Conservation (phyloP, 1,284 basidiomycete species). For the Exobasidium rhododendri region DNA sequence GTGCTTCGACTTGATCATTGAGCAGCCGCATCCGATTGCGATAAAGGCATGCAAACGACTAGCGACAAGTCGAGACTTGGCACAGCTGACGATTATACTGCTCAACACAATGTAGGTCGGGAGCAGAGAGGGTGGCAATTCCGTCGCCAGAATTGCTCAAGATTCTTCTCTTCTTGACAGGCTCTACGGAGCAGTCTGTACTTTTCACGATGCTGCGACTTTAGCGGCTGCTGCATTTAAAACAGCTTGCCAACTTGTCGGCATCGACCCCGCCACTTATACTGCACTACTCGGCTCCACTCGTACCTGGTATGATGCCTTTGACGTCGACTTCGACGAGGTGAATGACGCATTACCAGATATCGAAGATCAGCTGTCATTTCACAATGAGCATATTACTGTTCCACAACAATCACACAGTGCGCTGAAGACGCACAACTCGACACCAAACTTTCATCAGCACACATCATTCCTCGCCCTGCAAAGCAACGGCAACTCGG, state of each 20-base stretch:
- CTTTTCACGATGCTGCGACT: slow-evolving; percentile 47
- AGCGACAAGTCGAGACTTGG: slow-evolving; percentile 25
- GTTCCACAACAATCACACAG: neutral
- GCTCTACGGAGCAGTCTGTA: slow-evolving; percentile 35
- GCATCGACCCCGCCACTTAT: slow-evolving; percentile 29
- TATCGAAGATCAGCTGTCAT: slow-evolving; percentile 34
- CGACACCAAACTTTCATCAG: neutral
- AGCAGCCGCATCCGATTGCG: slow-evolving; percentile 66
- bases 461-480: neutral
- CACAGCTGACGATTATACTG: slow-evolving; percentile 17
- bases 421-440: neutral
- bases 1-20: slow-evolving; percentile 84
- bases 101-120: neutral
- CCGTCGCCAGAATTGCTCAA: too few relatives aligned
- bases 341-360: slow-evolving; percentile 29
- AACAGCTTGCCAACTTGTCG: slow-evolving; percentile 32
- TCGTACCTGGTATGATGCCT: slow-evolving; percentile 36
- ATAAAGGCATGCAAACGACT: slow-evolving; percentile 38
- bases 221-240: slow-evolving; percentile 46
- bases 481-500: too few relatives aligned
- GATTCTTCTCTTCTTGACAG: neutral
- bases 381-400: slow-evolving; percentile 4
- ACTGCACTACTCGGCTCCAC: slow-evolving; percentile 12
- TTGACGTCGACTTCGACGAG: slow-evolving; percentile 46
- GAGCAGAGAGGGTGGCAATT: too few relatives aligned